These are phyloP conservation scores for Talaromyces wortmannii DNA, from an alignment of 495 filamentous ascomycete species.

Conservation along the genomic window DNA sequence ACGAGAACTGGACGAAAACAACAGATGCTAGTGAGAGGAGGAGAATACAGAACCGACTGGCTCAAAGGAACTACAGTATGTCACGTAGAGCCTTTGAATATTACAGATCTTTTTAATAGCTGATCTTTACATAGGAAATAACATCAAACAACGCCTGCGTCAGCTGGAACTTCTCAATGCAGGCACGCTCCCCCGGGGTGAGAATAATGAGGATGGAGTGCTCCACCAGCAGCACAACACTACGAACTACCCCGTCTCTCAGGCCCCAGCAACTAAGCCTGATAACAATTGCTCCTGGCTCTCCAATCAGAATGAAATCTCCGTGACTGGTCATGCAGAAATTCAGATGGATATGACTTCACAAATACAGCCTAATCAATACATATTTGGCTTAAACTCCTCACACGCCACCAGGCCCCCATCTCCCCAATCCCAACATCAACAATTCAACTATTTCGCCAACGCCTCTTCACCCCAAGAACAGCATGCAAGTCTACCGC, in stretches of 20 bases:
- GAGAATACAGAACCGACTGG: too few species aligned
- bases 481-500: background rate
- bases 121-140: background rate
- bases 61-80: too few species aligned
- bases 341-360: conserved; percentile 2
- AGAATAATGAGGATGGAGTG: background rate
- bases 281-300: conserved; percentile 1
- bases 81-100: too few species aligned
- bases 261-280: background rate
- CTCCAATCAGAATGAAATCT: background rate
- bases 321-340: background rate
- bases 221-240: too few species aligned
- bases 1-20: too few species aligned
- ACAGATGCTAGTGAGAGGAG: too few species aligned
- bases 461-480: background rate
- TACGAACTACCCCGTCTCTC: background rate
- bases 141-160: conserved; percentile 1
- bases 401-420: background rate
- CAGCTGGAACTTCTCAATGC: background rate
- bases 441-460: background rate
- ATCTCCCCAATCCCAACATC: background rate
- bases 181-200: background rate
- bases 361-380: background rate
- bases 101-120: too few species aligned
- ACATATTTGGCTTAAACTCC: background rate